Conservation (phyloP, 2,329 filamentous ascomycete species). For the Fusarium phyllophilum region DNA sequence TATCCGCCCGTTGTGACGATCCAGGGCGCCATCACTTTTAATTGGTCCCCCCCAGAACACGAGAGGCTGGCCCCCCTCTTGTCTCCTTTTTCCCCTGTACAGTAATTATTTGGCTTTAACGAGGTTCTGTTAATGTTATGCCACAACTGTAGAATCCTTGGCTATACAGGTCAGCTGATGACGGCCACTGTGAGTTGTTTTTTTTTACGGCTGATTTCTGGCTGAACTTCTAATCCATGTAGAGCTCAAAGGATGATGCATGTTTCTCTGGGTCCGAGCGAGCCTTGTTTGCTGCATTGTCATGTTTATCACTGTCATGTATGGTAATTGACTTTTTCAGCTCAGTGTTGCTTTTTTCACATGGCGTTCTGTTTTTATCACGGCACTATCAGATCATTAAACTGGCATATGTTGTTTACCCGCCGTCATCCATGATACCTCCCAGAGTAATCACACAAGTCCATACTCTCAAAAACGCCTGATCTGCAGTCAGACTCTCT, state of each 20-base stretch:
- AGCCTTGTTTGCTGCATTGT: neutral
- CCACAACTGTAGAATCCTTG: slow-evolving; percentile 28
- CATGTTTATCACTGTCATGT: neutral
- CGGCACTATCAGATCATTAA: slow-evolving; percentile 4
- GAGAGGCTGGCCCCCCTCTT: neutral
- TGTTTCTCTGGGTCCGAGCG: neutral
- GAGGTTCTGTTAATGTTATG: neutral
- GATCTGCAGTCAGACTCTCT: slow-evolving; percentile 16
- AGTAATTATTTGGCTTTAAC: neutral
- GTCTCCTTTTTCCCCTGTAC: neutral
- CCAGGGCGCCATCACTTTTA: neutral
- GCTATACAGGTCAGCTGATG: slow-evolving; percentile 12
- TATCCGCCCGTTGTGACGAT: neutral
- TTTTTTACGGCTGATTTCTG: neutral
- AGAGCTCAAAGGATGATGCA: neutral
- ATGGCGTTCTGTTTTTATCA: neutral
- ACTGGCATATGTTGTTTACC: neutral
- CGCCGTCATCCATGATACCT: neutral
- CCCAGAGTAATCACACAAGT: neutral
- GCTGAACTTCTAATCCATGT: neutral
- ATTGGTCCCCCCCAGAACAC: slow-evolving; percentile 3
- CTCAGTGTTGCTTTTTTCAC: neutral
- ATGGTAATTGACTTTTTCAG: neutral
- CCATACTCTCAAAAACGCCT: neutral
- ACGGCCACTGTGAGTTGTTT: neutral